A percentile compares a stretch with the other conserved stretches of the same genome.
Conservation (phyloP, 768 basidiomycete species). For the Kwoniella pini region DNA sequence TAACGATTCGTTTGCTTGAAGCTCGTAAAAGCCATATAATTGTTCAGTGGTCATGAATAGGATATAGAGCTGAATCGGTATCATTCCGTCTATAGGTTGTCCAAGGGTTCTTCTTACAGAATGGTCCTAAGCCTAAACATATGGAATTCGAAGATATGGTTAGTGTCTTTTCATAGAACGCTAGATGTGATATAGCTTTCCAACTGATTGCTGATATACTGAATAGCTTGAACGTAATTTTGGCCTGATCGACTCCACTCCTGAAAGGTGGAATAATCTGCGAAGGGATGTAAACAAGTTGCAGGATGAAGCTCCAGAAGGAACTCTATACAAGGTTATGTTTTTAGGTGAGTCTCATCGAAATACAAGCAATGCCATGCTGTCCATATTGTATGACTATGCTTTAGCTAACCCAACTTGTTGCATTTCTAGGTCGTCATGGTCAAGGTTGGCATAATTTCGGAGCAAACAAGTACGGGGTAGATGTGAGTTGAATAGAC, state of each 20-base stretch:
- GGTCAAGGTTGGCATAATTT: conserved; percentile 53
- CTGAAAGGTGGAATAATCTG: conserved; percentile 46
- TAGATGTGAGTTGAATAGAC: conserved; percentile 37
- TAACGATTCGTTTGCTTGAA: no score
- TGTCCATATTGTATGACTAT: no score
- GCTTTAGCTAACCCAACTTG: no score
- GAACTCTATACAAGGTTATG: conserved; percentile 49
- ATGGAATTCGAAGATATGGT: conserved; percentile 38
- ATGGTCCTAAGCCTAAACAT: conserved; percentile 32
- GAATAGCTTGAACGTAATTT: conserved; percentile 39
- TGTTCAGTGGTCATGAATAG: no score
- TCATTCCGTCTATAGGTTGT: conserved; percentile 25
- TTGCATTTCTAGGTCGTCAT: conserved; percentile 51
- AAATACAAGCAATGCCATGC: no score
- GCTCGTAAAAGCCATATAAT: no score
- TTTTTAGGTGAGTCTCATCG: conserved; percentile 38
- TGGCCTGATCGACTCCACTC: conserved; percentile 40
- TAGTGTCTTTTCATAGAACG: no score
- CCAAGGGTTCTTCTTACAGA: conserved; percentile 40
- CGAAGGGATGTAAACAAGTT: conserved; percentile 26
- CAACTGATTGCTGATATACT: not conserved
- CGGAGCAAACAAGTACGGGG: conserved; percentile 40
- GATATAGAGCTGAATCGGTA: not conserved
- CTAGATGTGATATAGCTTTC: no score
- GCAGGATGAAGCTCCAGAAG: conserved; percentile 34